phyloP scores from a whole-genome alignment of 768 basidiomycete species.

The Polyporus arcularius region DNA sequence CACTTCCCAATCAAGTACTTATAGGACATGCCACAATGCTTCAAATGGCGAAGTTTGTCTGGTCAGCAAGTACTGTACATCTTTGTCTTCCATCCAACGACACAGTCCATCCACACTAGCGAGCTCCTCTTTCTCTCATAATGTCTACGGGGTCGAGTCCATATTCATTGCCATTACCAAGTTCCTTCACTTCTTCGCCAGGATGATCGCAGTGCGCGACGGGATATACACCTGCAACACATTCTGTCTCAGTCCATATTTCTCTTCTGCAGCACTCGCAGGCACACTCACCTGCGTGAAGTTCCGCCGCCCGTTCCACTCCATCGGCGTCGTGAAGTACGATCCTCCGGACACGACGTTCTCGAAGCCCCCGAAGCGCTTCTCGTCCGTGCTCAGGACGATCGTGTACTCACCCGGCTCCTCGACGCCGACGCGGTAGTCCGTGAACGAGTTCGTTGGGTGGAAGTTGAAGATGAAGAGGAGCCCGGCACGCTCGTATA shows the following conservation, averaged over 20 bases:
- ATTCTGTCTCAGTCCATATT: neutral
- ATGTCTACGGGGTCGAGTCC: no score
- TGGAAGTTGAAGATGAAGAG: conserved; percentile 99
- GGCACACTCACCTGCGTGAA: conserved; percentile 68
- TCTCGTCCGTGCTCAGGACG: conserved; percentile 83
- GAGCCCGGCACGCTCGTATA: conserved; percentile 90
- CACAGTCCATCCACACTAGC: no score
- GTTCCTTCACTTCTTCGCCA: conserved; percentile 43
- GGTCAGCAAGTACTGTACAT: no score
- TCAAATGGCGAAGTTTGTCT: no score
- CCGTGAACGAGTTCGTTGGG: conserved; percentile 84
- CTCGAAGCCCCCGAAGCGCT: conserved; percentile 86
- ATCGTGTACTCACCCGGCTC: conserved; percentile 82
- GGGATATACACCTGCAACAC: conserved; percentile 67
- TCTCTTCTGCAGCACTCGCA: neutral
- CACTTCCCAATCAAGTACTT: no score
- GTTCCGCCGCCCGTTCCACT: conserved; percentile 93
- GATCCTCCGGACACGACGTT: conserved; percentile 64
- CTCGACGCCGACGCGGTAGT: conserved; percentile 93
- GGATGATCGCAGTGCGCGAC: conserved; percentile 63
- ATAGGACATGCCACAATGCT: no score
- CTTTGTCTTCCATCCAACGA: no score
- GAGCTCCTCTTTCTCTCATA: no score
- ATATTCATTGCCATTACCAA: no score
- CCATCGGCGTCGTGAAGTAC: conserved; percentile 81